These are phyloP conservation scores for Colletotrichum falcatum DNA, from an alignment of 2,329 filamentous ascomycete species.

Conservation along the genomic window DNA sequence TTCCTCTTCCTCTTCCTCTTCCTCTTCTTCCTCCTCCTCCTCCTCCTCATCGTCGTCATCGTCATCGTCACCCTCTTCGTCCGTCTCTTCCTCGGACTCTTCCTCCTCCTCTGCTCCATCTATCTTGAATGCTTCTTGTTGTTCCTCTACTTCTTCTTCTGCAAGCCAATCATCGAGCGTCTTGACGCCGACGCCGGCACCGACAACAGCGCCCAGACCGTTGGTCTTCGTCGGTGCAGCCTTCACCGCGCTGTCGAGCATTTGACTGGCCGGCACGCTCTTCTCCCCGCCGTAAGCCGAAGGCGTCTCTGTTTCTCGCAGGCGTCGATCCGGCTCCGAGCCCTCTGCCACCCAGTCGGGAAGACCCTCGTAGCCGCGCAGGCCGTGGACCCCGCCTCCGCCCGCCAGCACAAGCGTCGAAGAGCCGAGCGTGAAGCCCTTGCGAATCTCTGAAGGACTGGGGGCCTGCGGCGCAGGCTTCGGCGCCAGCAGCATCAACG, in stretches of 20 bases:
- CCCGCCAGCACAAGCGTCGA: constrained; percentile 86
- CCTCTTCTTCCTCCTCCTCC: constrained; percentile 53
- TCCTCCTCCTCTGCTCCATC: constrained; percentile 64
- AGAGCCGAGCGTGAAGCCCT: constrained; percentile 83
- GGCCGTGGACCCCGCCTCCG: constrained; percentile 77
- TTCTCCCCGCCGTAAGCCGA: constrained; percentile 55
- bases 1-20: constrained; percentile 54
- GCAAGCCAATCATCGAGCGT: constrained; percentile 94
- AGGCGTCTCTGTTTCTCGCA: constrained; percentile 71
- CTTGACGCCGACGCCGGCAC: constrained; percentile 71
- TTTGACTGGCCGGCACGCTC: constrained; percentile 69
- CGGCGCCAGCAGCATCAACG: constrained; percentile 88
- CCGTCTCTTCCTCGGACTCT: constrained; percentile 63
- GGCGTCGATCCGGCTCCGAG: constrained; percentile 79
- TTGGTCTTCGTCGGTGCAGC: constrained; percentile 59
- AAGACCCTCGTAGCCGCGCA: constrained; percentile 82
- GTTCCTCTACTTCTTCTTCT: constrained; percentile 72
- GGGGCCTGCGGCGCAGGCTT: constrained; percentile 94
- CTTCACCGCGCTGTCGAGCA: constrained; percentile 68
- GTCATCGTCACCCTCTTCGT: constrained; percentile 59
- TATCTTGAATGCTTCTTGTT: constrained; percentile 62
- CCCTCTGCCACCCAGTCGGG: constrained; percentile 88
- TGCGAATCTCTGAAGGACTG: constrained; percentile 87
- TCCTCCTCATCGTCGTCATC: constrained; percentile 58
- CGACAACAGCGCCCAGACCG: constrained; percentile 49